Percentiles rank a stretch among this genome's conserved stretches.
phyloP scores from a whole-genome alignment of 169 alveolate genomes.

The Plasmodium vivax region DNA sequence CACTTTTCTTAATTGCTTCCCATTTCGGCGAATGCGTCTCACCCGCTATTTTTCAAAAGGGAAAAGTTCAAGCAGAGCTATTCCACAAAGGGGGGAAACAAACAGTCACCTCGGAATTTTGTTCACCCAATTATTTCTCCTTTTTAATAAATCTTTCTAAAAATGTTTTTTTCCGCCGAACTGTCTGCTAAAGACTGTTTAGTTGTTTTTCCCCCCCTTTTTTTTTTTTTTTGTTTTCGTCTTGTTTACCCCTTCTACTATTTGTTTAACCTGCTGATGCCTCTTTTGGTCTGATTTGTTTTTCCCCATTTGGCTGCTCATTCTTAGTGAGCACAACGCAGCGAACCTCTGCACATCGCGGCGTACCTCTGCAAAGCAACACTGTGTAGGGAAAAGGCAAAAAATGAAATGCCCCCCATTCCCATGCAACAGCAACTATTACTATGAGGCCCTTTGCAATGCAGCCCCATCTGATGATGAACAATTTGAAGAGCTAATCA shows the following conservation, averaged over 20 bases:
- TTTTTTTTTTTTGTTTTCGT: not conserved
- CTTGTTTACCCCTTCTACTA: not conserved
- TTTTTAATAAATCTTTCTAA: not conserved
- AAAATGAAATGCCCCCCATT: constrained; percentile 34
- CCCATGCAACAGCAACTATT: constrained; percentile 54
- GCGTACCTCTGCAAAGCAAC: not conserved
- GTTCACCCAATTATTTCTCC: not conserved
- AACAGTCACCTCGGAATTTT: not conserved
- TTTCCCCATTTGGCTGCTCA: not conserved
- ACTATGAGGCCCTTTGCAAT: constrained; percentile 16
- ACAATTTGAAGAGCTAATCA: constrained; percentile 18
- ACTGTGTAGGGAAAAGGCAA: not conserved
- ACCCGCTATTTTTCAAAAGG: not conserved
- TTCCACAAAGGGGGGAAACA: not conserved
- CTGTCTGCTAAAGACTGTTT: not conserved
- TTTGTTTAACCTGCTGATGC: not conserved
- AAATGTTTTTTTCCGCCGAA: not conserved
- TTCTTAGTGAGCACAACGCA: not conserved
- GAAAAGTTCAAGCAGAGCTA: not conserved
- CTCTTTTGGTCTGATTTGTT: not conserved
- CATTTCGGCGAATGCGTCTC: not conserved
- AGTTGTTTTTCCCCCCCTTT: not conserved
- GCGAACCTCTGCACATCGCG: not conserved
- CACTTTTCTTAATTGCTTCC: not conserved
- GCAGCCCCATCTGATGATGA: constrained; percentile 31